Conservation (phyloP, 2,329 filamentous ascomycete genomes). For the Colletotrichum cordylinicola region DNA sequence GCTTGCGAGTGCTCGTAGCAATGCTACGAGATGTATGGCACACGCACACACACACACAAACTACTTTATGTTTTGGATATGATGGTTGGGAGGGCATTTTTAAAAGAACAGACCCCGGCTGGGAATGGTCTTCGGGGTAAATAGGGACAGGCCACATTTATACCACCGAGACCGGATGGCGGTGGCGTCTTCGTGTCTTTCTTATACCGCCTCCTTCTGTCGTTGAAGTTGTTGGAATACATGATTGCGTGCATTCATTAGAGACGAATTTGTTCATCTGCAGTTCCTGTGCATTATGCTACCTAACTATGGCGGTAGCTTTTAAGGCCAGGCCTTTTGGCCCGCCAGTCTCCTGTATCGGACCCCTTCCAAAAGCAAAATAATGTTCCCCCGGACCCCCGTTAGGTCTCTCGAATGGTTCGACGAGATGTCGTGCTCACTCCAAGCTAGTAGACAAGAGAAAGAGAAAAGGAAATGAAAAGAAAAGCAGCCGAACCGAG, state of each 20-base stretch:
- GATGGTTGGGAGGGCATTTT: constrained; percentile 6
- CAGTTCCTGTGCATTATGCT: neutral
- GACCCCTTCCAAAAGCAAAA: neutral
- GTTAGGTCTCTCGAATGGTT: neutral
- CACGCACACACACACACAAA: neutral
- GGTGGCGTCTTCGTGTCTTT: constrained; percentile 15
- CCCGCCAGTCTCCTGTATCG: neutral
- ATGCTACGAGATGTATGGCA: neutral
- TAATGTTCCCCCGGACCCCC: neutral
- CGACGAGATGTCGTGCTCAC: neutral
- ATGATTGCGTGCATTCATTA: neutral
- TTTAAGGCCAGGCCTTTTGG: neutral
- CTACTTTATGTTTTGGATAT: neutral
- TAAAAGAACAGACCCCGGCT: constrained; percentile 5
- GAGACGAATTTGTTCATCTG: neutral
- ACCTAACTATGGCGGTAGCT: neutral
- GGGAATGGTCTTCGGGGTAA: neutral
- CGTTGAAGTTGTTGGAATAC: constrained; percentile 12
- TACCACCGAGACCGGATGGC: constrained; percentile 4
- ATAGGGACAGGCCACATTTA: constrained; percentile 9
- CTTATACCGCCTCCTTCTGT: constrained; percentile 10
- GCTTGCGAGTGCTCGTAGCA: neutral
- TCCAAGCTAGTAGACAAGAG: neutral
- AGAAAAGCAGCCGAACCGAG: neutral
- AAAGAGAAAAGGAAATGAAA: neutral